Evolutionary conservation across 805 yeast genomes (phyloP).

Genomic region (Wickerhamomyces bovis): DNA sequence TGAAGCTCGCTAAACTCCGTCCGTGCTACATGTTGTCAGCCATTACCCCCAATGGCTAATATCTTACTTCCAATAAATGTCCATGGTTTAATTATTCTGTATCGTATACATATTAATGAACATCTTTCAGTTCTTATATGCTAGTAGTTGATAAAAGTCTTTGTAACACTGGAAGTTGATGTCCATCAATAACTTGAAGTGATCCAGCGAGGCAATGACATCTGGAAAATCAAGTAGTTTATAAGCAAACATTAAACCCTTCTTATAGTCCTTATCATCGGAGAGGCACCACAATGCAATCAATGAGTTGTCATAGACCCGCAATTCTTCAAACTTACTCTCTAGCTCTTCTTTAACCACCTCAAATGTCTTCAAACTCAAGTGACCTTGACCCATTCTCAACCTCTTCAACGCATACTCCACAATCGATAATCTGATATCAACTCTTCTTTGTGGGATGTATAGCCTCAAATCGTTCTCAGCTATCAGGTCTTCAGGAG

Average conservation of each 20-base stretch:
- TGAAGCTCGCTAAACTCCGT: too few species aligned
- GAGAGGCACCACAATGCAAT: not conserved
- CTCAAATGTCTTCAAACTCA: conserved; percentile 1
- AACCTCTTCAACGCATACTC: not conserved
- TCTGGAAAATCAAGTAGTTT: not conserved
- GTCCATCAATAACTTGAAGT: not conserved
- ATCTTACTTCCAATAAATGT: too few species aligned
- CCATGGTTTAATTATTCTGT: too few species aligned
- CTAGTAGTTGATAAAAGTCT: not conserved
- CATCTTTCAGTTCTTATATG: not conserved
- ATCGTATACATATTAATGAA: not conserved
- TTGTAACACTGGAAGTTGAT: not conserved
- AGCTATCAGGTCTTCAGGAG: conserved; percentile 1
- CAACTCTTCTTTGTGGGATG: conserved; percentile 1
- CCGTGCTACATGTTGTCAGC: too few species aligned
- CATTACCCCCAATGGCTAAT: too few species aligned
- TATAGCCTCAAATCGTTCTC: conserved; percentile 1
- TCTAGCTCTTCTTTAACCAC: not conserved
- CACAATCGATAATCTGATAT: not conserved
- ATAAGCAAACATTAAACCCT: not conserved
- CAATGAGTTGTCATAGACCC: not conserved
- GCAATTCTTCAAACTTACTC: not conserved
- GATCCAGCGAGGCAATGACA: not conserved
- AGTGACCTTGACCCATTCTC: not conserved
- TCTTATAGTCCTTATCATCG: not conserved